These are phyloP conservation scores for Whalleya microplaca DNA, from an alignment of 2,329 filamentous ascomycete genomes.

Conservation along the genomic window DNA sequence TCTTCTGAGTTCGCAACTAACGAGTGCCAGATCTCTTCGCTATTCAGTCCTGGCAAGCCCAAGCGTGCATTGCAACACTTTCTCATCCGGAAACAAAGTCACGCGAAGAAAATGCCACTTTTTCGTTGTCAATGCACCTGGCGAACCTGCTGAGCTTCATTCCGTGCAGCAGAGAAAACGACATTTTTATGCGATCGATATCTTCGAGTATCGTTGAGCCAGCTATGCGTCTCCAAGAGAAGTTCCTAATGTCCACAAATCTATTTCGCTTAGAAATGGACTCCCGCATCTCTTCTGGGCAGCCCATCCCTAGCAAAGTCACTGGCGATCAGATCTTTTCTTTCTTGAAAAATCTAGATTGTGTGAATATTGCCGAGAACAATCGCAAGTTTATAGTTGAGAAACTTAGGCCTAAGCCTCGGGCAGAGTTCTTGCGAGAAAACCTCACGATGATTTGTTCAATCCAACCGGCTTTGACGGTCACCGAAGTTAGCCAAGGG, in stretches of 20 bases:
- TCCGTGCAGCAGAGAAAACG: not conserved
- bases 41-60: constrained; percentile 16
- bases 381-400: constrained; percentile 30
- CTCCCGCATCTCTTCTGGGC: constrained; percentile 32
- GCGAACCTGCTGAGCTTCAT: constrained; percentile 1
- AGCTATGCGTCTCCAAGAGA: constrained; percentile 44
- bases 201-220: constrained; percentile 35
- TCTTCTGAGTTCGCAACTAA: not conserved
- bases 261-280: constrained; percentile 44
- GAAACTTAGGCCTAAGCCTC: constrained; percentile 38
- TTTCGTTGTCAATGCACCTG: constrained; percentile 10
- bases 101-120: constrained; percentile 30
- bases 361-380: constrained; percentile 43
- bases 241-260: constrained; percentile 43
- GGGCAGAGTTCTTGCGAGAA: constrained; percentile 36
- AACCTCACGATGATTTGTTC: constrained; percentile 41
- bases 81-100: constrained; percentile 29
- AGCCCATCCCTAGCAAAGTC: constrained; percentile 16
- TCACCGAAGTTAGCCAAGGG: constrained; percentile 41
- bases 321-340: constrained; percentile 29
- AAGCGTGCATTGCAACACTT: constrained; percentile 37
- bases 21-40: constrained; percentile 5
- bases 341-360: constrained; percentile 39
- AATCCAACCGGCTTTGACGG: constrained; percentile 41
- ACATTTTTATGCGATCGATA: not conserved